Base-by-base conservation (phyloP, 768 basidiomycete genomes). In the Clitopilus hobsonii region DNA sequence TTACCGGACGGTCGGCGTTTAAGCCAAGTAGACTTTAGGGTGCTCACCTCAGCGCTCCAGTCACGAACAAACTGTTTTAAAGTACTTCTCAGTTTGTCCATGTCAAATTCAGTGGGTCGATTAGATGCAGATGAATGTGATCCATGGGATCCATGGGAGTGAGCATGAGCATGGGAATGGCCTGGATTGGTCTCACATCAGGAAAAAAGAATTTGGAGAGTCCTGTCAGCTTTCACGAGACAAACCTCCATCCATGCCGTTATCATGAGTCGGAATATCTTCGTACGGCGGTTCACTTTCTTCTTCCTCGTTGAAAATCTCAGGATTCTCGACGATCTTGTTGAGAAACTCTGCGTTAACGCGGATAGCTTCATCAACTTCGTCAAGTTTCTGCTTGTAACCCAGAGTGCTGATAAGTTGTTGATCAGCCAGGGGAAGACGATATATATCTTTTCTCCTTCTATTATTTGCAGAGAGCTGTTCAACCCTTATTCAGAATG, bases 21-120 rank as follows among this genome's bases (percentile, higher is more conserved):
- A n/a, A n/a, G n/a, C n/a, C n/a, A n/a, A n/a, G n/a, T n/a, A n/a
- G n/a, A n/a, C n/a, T n/a, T n/a, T n/a, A n/a, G n/a, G n/a, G n/a
- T n/a, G 22, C 36, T 38, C 18, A 93, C 91, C 75, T 92, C 88
- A 59, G 76, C 80, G 56, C 89, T 91, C 94, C 95, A 98, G 65
- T 98, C 94, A 11, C 94, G 80, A 8, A 94, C 94, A 51, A 96
- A 88, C 62, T 96, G 94, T 64, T 96, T 92, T 32, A 98, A 70
- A 0, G 94, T 96, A 63, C 92, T 94, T 55, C 94, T 74, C 36
- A 98, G 74, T 65, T 96, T 95, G 66, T 97, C 93, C 84, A 90
- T 88, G 61, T 93, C 89, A 57, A 81, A 81, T 30, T 91, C 89
- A 0, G 80, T 83, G 0, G 85, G 80, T 55, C 72, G 76, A 60